These are phyloP conservation scores for Moniliella sp. DNA, from an alignment of 1,284 basidiomycete genomes.

Conservation along the genomic window DNA sequence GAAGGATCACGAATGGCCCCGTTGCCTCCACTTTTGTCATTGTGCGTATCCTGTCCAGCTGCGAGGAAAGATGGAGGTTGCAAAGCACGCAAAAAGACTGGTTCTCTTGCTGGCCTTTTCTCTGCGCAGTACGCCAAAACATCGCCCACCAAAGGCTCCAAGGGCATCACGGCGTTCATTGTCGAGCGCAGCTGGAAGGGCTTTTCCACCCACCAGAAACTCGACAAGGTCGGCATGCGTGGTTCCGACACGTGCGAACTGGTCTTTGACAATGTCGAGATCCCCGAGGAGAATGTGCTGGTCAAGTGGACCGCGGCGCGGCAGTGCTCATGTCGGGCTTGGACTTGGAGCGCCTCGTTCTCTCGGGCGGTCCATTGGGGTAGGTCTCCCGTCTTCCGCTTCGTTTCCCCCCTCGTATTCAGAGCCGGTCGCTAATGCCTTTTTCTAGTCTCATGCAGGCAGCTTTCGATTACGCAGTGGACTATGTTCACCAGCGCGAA, in stretches of 20 bases:
- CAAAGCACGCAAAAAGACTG: background rate
- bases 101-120: background rate
- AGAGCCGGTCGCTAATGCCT: background rate
- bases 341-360: slow-evolving; percentile 70
- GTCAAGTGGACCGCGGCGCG: slow-evolving; percentile 59
- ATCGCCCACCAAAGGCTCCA: slow-evolving; percentile 51
- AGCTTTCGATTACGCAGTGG: slow-evolving; percentile 65
- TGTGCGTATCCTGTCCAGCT: background rate
- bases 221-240: slow-evolving; percentile 90
- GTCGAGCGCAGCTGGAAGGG: slow-evolving; percentile 59
- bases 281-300: slow-evolving; percentile 63
- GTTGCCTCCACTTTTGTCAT: slow-evolving; percentile 70
- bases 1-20: slow-evolving; percentile 67
- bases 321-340: slow-evolving; percentile 79
- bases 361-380: slow-evolving; percentile 59
- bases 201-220: slow-evolving; percentile 67
- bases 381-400: slow-evolving; percentile 6
- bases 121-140: slow-evolving; percentile 55
- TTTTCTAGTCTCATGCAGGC: slow-evolving; percentile 53
- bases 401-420: background rate
- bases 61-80: background rate
- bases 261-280: slow-evolving; percentile 70
- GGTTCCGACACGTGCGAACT: slow-evolving; percentile 84
- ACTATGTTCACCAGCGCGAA: slow-evolving; percentile 71
- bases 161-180: slow-evolving; percentile 79